These are phyloP conservation scores for Trametes meyenii DNA, from an alignment of 768 basidiomycete species.

Conservation along the genomic window DNA sequence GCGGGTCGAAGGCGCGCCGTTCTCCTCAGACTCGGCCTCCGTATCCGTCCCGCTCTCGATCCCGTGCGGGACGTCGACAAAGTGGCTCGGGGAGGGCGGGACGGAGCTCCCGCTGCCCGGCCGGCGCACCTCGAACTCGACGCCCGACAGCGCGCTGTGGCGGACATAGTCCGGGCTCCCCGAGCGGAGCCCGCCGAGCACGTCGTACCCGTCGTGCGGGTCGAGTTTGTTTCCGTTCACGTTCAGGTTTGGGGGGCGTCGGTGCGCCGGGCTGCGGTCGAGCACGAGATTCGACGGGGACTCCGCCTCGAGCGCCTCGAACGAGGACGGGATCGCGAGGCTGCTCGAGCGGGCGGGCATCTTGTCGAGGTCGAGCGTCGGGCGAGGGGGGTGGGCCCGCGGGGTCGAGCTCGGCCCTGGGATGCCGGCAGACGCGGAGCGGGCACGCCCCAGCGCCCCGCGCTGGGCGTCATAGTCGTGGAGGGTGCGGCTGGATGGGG, in stretches of 20 bases:
- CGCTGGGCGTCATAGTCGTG: slow-evolving; percentile 3
- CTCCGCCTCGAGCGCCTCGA: slow-evolving; percentile 22
- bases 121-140: slow-evolving; percentile 30
- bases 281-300: slow-evolving; percentile 17
- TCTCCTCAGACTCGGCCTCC: slow-evolving; percentile 56
- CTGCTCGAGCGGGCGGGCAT: slow-evolving; percentile 39
- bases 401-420: slow-evolving; percentile 12
- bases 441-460: slow-evolving; percentile 20
- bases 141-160: slow-evolving; percentile 25
- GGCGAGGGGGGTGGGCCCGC: slow-evolving; percentile 26
- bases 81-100: slow-evolving; percentile 65
- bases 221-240: slow-evolving; percentile 21
- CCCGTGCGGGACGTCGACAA: slow-evolving; percentile 69
- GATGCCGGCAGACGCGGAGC: slow-evolving; percentile 30
- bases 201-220: slow-evolving; percentile 1
- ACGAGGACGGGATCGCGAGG: slow-evolving; percentile 26
- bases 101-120: slow-evolving; percentile 42
- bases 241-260: slow-evolving; percentile 21
- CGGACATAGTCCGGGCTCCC: slow-evolving; percentile 16
- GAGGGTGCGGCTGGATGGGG: slow-evolving; percentile 9
- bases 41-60: slow-evolving; percentile 78
- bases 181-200: background rate
- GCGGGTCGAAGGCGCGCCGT: slow-evolving; percentile 7
- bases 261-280: slow-evolving; percentile 14
- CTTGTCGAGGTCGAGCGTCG: slow-evolving; percentile 39